Evolutionary conservation across 768 basidiomycete species (phyloP).

Genomic region (Thelephora ganbajun): DNA sequence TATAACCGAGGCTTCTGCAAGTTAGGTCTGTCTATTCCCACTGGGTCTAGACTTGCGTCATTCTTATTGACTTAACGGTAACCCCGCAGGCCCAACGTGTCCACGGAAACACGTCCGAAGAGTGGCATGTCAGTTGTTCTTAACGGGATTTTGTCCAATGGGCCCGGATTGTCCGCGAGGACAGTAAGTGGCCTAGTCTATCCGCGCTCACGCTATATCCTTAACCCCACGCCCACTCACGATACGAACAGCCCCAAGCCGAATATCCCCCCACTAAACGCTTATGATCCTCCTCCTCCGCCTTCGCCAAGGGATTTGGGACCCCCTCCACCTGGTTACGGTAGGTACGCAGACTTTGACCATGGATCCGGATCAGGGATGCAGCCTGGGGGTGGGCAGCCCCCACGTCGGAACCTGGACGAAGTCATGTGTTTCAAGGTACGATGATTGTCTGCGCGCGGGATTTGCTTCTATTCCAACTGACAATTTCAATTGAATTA

Average conservation of each 20-base stretch:
- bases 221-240: slow-evolving; percentile 1
- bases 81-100: slow-evolving; percentile 59
- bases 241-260: slow-evolving; percentile 55
- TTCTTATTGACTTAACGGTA: slow-evolving; percentile 4
- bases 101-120: slow-evolving; percentile 87
- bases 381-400: slow-evolving; percentile 21
- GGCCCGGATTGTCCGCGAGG: slow-evolving; percentile 80
- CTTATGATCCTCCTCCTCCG: slow-evolving; percentile 65
- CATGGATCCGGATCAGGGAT: slow-evolving; percentile 22
- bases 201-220: slow-evolving; percentile 2
- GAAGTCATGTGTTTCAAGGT: slow-evolving; percentile 85
- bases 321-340: slow-evolving; percentile 86
- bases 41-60: slow-evolving; percentile 1
- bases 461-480: not conserved
- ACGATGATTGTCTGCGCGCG: slow-evolving; percentile 10
- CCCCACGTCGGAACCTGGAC: slow-evolving; percentile 58
- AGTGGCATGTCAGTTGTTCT: slow-evolving; percentile 80
- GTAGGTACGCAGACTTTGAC: slow-evolving; percentile 70
- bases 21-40: slow-evolving; percentile 44
- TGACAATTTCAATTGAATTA: slow-evolving; percentile 3
- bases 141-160: slow-evolving; percentile 86
- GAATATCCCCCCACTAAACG: slow-evolving; percentile 48
- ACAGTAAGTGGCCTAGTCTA: slow-evolving; percentile 49
- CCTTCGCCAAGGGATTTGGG: slow-evolving; percentile 70
- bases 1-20: slow-evolving; percentile 94